Percentiles rank a stretch among this genome's conserved stretches.
These are phyloP conservation scores for Neurospora sp. DNA, from an alignment of 495 filamentous ascomycete genomes.

Conservation along the genomic window DNA sequence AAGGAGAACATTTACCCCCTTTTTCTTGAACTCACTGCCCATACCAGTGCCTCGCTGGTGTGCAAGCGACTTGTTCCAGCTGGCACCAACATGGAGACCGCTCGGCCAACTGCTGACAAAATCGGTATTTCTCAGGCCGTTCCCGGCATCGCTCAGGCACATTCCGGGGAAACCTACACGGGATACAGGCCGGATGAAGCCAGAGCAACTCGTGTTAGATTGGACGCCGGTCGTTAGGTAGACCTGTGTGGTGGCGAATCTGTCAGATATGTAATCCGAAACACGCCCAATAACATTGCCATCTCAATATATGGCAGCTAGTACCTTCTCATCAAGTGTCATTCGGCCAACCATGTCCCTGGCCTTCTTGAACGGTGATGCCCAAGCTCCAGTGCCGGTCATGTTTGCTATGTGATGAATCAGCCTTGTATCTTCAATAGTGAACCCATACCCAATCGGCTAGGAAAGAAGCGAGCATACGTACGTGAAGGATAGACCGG, in stretches of 20 bases:
- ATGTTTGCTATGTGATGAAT: conserved; percentile 41
- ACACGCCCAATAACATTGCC: neutral
- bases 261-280: too few species aligned
- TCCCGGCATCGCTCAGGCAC: conserved; percentile 54
- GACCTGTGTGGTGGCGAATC: conserved; percentile 30
- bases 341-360: conserved; percentile 43
- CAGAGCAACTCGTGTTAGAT: conserved; percentile 40
- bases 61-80: conserved; percentile 47
- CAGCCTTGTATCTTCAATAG: neutral
- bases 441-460: neutral
- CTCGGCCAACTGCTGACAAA: conserved; percentile 49
- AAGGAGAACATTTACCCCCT: conserved; percentile 58
- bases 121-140: conserved; percentile 49
- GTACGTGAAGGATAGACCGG: conserved; percentile 49
- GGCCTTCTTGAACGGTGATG: conserved; percentile 41
- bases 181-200: conserved; percentile 40
- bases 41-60: conserved; percentile 39
- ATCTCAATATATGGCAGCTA: conserved; percentile 23
- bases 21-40: conserved; percentile 46
- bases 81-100: conserved; percentile 48
- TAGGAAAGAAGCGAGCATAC: conserved; percentile 1
- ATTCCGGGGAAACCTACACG: conserved; percentile 51
- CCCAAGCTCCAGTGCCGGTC: conserved; percentile 33
- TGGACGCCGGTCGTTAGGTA: conserved; percentile 41
- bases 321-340: conserved; percentile 52